Percentiles rank a stretch among this genome's conserved stretches.
These are phyloP conservation scores for Elongisporangium prolatum DNA, from an alignment of 352 stramenopile genomes.

Conservation along the genomic window DNA sequence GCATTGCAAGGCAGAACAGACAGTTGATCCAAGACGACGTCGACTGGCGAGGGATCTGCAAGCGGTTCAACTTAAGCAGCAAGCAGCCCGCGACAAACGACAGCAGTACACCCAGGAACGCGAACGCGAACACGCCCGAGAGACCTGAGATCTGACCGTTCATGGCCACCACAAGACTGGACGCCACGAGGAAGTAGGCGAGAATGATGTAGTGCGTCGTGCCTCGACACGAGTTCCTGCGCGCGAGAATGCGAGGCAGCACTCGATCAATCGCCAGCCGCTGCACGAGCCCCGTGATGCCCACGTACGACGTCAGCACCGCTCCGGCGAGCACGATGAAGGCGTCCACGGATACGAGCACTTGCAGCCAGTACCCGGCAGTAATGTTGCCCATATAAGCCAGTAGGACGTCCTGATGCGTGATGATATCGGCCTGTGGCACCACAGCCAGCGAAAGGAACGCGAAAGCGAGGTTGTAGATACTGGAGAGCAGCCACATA, in stretches of 20 bases:
- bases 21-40: conserved; percentile 63
- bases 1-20: conserved; percentile 40
- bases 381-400: conserved; percentile 48
- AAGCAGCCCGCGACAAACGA: conserved; percentile 82
- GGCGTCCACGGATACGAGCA: conserved; percentile 50
- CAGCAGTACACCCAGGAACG: conserved; percentile 81
- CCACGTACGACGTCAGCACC: conserved; percentile 68
- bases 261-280: conserved; percentile 80
- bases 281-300: conserved; percentile 57
- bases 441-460: conserved; percentile 66
- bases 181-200: conserved; percentile 59
- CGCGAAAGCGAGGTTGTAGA: conserved; percentile 79
- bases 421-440: conserved; percentile 51
- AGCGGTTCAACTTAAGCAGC: conserved; percentile 80
- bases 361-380: conserved; percentile 22
- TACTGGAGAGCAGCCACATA: conserved; percentile 70
- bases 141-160: conserved; percentile 76
- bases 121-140: conserved; percentile 84
- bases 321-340: conserved; percentile 74
- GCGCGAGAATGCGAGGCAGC: conserved; percentile 51
- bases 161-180: conserved; percentile 72
- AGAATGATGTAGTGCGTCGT: conserved; percentile 86
- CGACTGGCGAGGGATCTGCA: conserved; percentile 66
- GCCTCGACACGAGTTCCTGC: conserved; percentile 55
- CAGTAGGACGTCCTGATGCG: conserved; percentile 54